phyloP scores from a whole-genome alignment of 352 stramenopile species.

The Thalassiosira livingstoniorum region DNA sequence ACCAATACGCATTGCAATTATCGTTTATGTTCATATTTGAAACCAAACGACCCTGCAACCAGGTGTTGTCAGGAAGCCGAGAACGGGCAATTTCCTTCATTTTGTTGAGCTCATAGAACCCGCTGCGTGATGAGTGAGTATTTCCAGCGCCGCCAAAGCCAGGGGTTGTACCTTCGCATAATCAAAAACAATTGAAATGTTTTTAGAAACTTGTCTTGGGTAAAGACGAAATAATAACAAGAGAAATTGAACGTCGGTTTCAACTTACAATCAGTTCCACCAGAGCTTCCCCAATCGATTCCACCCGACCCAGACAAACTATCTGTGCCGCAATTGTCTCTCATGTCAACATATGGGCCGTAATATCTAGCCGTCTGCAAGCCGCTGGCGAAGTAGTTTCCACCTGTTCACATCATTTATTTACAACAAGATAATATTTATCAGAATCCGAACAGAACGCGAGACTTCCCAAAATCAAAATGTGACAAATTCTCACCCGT shows the following conservation, averaged over 20 bases:
- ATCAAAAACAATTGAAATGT: too few relatives aligned
- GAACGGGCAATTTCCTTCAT: constrained; percentile 40
- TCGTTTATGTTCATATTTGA: constrained; percentile 39
- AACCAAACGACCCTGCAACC: constrained; percentile 14
- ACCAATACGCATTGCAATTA: constrained; percentile 36
- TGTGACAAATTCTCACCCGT: not conserved
- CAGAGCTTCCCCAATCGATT: constrained; percentile 4
- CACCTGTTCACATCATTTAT: constrained; percentile 6
- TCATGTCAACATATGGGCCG: constrained; percentile 9
- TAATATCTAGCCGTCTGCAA: not conserved
- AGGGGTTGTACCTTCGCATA: not conserved
- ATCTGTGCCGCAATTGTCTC: constrained; percentile 3
- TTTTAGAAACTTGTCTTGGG: not conserved
- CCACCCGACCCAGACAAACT: not conserved
- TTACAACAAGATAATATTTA: too few relatives aligned
- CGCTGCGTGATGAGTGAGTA: constrained; percentile 3
- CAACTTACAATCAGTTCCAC: constrained; percentile 18
- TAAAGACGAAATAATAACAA: not conserved
- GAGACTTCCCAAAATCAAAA: not conserved
- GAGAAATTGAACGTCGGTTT: not conserved
- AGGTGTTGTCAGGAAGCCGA: constrained; percentile 26
- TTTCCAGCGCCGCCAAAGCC: constrained; percentile 31
- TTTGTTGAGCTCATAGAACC: constrained; percentile 49
- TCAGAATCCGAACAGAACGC: not conserved
- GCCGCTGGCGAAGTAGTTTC: not conserved